A percentile compares a stretch with the other conserved stretches of the same genome.
These are phyloP conservation scores for Ceratocystiopsis brevicomis DNA, from an alignment of 2,329 filamentous ascomycete species.

Conservation along the genomic window DNA sequence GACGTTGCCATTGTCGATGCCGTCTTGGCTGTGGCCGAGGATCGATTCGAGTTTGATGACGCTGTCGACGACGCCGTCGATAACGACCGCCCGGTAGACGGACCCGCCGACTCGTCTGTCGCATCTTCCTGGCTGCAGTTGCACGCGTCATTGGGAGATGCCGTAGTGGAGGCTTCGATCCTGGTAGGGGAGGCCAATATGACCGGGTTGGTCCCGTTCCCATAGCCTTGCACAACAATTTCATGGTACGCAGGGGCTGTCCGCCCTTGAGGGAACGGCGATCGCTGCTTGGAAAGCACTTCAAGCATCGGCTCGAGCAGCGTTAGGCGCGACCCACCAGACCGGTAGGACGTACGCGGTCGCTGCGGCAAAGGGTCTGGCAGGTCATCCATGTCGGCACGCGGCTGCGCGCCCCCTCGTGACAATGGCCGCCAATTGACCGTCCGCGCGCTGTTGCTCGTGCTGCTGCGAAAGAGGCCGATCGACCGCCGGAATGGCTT, in stretches of 20 bases:
- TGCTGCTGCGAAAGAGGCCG: conserved; percentile 13
- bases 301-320: neutral
- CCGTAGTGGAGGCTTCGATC: neutral
- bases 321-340: too few relatives aligned
- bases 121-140: neutral
- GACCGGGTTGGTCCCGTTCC: conserved; percentile 28
- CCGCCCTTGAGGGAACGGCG: neutral
- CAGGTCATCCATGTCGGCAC: too few relatives aligned
- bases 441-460: neutral
- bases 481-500: conserved; percentile 17
- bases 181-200: neutral
- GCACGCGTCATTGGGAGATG: too few relatives aligned
- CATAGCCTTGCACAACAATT: conserved; percentile 33
- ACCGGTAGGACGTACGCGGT: too few relatives aligned
- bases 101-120: neutral
- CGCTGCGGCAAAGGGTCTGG: too few relatives aligned
- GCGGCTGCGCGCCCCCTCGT: too few relatives aligned
- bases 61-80: conserved; percentile 3
- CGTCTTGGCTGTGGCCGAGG: conserved; percentile 4
- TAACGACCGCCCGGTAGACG: conserved; percentile 9
- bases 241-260: conserved; percentile 23
- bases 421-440: too few relatives aligned
- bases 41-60: conserved; percentile 10
- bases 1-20: neutral
- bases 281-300: conserved; percentile 1